Evolutionary conservation across 2,329 filamentous ascomycete genomes (phyloP), one percentile per base, ranked within the genome.

Genomic region (Ophioceras dolichostomum): DNA sequence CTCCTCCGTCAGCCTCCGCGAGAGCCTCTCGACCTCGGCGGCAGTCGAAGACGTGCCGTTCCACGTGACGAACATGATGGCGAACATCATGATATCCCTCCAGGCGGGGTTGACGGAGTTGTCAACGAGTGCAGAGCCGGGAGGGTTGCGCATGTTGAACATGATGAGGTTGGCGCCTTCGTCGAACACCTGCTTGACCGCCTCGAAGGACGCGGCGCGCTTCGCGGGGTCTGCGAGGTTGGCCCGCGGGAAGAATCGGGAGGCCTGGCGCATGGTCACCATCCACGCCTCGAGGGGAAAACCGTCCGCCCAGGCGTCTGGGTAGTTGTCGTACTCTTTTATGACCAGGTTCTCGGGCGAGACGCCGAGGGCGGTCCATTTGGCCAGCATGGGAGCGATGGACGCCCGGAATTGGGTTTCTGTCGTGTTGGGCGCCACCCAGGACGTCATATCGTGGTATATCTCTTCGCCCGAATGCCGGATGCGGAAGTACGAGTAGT

Each of bases 231-330:
- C 41, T 22, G 37, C 30, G 35, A 53, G 54, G 46, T 50, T 51
- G 8, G 39, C 46, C 20, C 44, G 43, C 17, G 52, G 52, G 40
- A 54, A 53, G 28, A 54, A 47, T 4, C 51, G 52, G 33, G 46
- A 48, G 17, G 46, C 50, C 14, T 46, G 43, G 34, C 45, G 13
- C 19, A 27, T 36, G 31, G 34, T 13, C 3, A 27, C 37, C 34
- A 50, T 51, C 12, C 76, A 59, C 18, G 70, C 31, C 60, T 61
- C 22, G 22, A 26, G 22, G 8, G 22, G 22, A 12, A 26, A 26
- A 12, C 22, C 22, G 12, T 26, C 22, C 48, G 54, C 65, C 42
- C 59, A 61, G 12, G 67, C 59, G 37, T 68, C 62, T 26, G 75
- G 58, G 53, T 75, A 69, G 21, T 41, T 45, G 37, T 47, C 41